A percentile compares a stretch with the other conserved stretches of the same genome.
Conservation (phyloP, 306 rosid genomes). For the Purshia tridentata region DNA sequence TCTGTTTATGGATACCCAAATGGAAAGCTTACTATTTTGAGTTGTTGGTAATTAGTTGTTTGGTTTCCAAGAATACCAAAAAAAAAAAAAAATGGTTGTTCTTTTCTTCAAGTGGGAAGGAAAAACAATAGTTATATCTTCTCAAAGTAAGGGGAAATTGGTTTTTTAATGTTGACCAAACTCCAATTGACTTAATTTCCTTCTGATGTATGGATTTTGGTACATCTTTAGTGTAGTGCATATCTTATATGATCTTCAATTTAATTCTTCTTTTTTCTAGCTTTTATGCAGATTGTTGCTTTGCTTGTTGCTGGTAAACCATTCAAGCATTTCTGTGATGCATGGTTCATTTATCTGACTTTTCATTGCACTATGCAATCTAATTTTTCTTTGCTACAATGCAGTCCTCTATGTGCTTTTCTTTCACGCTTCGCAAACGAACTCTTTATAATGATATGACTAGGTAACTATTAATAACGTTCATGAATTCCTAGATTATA, state of each 20-base stretch:
- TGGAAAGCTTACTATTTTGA: background rate
- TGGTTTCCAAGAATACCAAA: background rate
- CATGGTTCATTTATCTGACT: background rate
- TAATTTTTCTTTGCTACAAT: slow-evolving; percentile 17
- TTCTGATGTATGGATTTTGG: background rate
- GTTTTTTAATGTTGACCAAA: background rate
- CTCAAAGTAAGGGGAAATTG: background rate
- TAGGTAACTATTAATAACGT: slow-evolving; percentile 47
- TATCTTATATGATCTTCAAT: background rate
- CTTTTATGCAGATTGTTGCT: slow-evolving; percentile 59
- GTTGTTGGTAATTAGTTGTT: background rate
- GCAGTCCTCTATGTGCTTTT: slow-evolving; percentile 60
- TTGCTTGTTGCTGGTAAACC: slow-evolving; percentile 58
- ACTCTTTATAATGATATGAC: slow-evolving; percentile 70
- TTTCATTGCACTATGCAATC: slow-evolving; percentile 7
- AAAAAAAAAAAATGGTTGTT: background rate
- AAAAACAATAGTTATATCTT: background rate
- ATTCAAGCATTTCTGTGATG: background rate
- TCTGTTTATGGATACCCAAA: background rate
- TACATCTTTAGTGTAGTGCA: background rate
- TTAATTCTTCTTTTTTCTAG: background rate
- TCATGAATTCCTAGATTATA: background rate
- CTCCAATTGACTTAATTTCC: background rate
- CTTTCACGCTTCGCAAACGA: slow-evolving; percentile 64
- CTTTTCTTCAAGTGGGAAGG: too few species aligned